Conservation (phyloP, 2,329 filamentous ascomycete species). For the Thielaviopsis populi region DNA sequence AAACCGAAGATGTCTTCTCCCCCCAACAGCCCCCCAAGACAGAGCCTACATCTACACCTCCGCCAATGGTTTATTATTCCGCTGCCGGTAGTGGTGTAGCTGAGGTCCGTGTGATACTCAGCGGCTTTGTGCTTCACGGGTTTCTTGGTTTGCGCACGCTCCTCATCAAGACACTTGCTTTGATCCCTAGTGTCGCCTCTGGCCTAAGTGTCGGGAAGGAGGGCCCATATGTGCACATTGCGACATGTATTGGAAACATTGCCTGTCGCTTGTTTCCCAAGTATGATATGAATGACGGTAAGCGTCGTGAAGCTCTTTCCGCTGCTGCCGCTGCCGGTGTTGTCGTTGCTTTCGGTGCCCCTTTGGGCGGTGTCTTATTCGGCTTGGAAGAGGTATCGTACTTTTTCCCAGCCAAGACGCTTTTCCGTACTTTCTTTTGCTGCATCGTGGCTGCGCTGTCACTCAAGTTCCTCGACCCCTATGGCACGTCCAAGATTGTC, state of each 20-base stretch:
- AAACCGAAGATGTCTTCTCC: constrained; percentile 23
- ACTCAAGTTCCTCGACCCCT: constrained; percentile 88
- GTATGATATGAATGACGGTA: constrained; percentile 87
- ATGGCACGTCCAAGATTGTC: constrained; percentile 91
- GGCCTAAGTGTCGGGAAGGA: constrained; percentile 91
- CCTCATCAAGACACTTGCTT: constrained; percentile 64
- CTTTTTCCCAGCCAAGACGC: constrained; percentile 92
- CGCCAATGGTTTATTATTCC: constrained; percentile 86
- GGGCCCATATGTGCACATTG: constrained; percentile 92
- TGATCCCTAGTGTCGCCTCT: constrained; percentile 81
- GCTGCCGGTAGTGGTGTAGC: constrained; percentile 92
- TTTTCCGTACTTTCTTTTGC: constrained; percentile 96
- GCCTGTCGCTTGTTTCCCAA: constrained; percentile 86
- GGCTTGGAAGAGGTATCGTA: constrained; percentile 91
- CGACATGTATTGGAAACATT: constrained; percentile 89
- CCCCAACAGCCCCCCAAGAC: constrained; percentile 22
- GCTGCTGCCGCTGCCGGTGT: constrained; percentile 85
- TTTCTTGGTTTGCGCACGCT: constrained; percentile 84
- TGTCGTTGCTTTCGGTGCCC: constrained; percentile 85
- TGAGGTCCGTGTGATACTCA: constrained; percentile 95
- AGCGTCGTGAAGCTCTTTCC: constrained; percentile 84
- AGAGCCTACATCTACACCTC: constrained; percentile 29
- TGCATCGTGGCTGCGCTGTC: constrained; percentile 86
- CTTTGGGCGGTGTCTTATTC: constrained; percentile 75
- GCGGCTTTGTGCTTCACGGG: constrained; percentile 89